phyloP scores from a whole-genome alignment of 129 eudicot species.

The Escallonia herrerae region DNA sequence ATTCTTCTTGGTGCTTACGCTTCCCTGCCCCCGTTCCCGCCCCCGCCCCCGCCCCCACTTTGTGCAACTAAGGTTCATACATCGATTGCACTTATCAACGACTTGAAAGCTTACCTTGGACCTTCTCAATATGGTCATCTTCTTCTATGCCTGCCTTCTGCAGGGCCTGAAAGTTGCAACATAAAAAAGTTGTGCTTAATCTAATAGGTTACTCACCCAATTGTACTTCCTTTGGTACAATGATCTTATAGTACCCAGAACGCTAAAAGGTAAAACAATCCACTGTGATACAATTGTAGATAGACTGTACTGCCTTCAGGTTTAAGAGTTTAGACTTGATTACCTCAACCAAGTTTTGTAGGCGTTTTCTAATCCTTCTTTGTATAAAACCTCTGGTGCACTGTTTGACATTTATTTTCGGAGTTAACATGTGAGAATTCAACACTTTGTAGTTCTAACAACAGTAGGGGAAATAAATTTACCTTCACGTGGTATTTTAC shows the following conservation, averaged over 20 bases:
- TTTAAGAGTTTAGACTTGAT: background rate
- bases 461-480: background rate
- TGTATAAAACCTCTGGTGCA: conserved; percentile 72
- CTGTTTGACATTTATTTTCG: conserved; percentile 35
- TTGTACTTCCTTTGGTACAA: background rate
- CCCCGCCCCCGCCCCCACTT: no score
- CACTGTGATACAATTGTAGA: background rate
- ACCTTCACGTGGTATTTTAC: conserved; percentile 91
- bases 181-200: background rate
- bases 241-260: background rate
- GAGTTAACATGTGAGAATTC: background rate
- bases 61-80: no score
- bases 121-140: conserved; percentile 28
- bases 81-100: background rate
- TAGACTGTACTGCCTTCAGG: background rate
- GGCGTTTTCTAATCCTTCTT: conserved; percentile 73
- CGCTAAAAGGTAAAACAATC: conserved; percentile 1
- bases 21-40: no score
- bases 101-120: conserved; percentile 35
- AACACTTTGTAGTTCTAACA: no score
- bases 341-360: conserved; percentile 85
- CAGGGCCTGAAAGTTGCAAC: conserved; percentile 44
- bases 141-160: conserved; percentile 35
- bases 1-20: no score
- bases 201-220: background rate